Base-by-base conservation (phyloP, 495 filamentous ascomycete species). In the Cryomyces antarcticus region DNA sequence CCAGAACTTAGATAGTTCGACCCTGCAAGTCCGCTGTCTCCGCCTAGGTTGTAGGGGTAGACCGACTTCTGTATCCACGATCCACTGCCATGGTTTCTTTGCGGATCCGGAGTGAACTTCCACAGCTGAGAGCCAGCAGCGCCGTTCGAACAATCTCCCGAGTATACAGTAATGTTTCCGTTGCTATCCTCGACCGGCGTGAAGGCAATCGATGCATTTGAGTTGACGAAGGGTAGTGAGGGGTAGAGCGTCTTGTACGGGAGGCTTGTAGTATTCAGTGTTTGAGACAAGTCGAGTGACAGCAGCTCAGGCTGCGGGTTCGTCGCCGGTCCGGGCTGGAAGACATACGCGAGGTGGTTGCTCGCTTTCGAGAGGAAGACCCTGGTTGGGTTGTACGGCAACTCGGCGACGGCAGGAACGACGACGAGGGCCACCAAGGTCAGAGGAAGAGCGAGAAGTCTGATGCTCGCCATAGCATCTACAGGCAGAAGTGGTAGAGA, bases 371-470 rank as follows among this genome's bases (percentile, higher is more conserved):
- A 62, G 30, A 82, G 63, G 38, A 71, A 62, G 13, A 87, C 67
- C 24, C 65, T 69, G 0, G 85, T 80, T 0, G 85, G 82, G 27
- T 70, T 73, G 63, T 92, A 93, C 30, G 82, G 82, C 27, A 83
- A 63, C 24, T 46, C 40, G 28, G 57, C 54, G 5, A 38, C 37
- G 37, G 41, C 33, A 9, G 42, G 31, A 31, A 42, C 5, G 5
- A 45, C 39, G 4, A 56, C 41, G 30, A 47, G 12, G 24, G 10
- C 11, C 31, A 46, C 7, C 33, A 49, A 45, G 47, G 34, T 13
- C 28, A 49, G n/a, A 30, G 43, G 47, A 34, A 44, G 28, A 17
- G 7, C 27, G 10, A 39, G 38, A 17, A 39, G 38, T 39, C 10
- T 13, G 11, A 13, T 39, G 38, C 24, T 28, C 27, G 17, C 17